Conservation (phyloP, 305 asterid species). For the Fraxinus ornus region DNA sequence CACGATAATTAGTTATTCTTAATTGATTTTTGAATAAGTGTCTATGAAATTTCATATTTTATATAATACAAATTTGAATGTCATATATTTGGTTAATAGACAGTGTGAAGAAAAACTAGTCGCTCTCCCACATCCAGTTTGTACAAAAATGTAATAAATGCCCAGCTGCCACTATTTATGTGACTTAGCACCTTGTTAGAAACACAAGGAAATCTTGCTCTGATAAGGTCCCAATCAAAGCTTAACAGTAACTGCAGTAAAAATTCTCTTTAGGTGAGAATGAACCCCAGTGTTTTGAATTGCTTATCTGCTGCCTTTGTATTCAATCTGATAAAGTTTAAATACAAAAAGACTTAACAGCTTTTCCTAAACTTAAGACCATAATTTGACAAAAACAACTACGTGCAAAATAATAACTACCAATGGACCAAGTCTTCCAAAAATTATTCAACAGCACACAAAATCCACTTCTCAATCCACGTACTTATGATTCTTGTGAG, state of each 20-base stretch:
- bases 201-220: not conserved
- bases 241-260: not conserved
- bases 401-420: not conserved
- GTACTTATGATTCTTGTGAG: not conserved
- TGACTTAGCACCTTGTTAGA: not conserved
- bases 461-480: not conserved
- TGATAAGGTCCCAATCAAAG: not conserved
- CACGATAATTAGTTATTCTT: not conserved
- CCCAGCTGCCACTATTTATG: not conserved
- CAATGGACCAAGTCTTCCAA: not conserved
- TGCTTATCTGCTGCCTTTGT: not conserved
- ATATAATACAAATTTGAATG: not conserved
- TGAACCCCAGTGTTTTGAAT: not conserved
- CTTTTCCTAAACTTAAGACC: not conserved
- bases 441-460: not conserved
- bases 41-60: not conserved
- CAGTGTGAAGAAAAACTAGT: not conserved
- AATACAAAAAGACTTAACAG: not conserved
- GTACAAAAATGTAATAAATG: not conserved
- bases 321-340: not conserved
- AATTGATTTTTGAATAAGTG: not conserved
- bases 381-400: not conserved
- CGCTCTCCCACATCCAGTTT: not conserved
- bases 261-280: not conserved
- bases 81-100: not conserved